These are phyloP conservation scores for Aspergillus sp. DNA, from an alignment of 2,329 filamentous ascomycete species.

Conservation along the genomic window DNA sequence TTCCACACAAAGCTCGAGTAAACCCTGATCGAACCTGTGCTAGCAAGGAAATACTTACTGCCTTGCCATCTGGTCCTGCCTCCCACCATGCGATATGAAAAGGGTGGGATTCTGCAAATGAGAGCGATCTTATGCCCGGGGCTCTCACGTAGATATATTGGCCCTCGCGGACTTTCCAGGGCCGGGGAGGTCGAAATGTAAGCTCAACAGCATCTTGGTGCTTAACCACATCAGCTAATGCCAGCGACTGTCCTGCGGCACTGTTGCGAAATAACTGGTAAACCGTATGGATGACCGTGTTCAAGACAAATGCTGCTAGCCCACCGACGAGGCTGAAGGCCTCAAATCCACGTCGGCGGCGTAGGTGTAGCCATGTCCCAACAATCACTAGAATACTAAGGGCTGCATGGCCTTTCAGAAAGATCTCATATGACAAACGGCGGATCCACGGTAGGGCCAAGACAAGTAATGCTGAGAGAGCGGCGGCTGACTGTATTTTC, in stretches of 20 bases:
- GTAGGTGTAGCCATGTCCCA: background rate
- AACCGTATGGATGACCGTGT: background rate
- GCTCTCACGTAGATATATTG: constrained; percentile 11
- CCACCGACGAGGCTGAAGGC: background rate
- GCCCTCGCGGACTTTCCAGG: constrained; percentile 9
- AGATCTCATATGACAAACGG: constrained; percentile 2
- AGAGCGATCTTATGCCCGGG: constrained; percentile 4
- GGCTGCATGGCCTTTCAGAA: background rate
- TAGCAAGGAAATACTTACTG: constrained; percentile 1
- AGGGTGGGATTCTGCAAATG: constrained; percentile 11
- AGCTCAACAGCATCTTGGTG: constrained; percentile 9
- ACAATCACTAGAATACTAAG: constrained; percentile 1
- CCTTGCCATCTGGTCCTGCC: constrained; percentile 3
- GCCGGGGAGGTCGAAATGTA: constrained; percentile 4
- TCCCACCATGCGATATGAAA: constrained; percentile 9
- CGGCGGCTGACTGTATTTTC: background rate
- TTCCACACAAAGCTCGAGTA: background rate
- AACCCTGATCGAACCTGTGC: constrained; percentile 3
- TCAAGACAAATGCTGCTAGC: background rate
- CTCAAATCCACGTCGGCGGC: background rate
- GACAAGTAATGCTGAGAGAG: background rate
- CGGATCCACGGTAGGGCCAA: background rate
- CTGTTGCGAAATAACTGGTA: constrained; percentile 1
- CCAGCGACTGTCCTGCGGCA: background rate
- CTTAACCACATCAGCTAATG: constrained; percentile 1